Conservation (phyloP, 805 yeast species). For the Candida cerambycidarum region DNA sequence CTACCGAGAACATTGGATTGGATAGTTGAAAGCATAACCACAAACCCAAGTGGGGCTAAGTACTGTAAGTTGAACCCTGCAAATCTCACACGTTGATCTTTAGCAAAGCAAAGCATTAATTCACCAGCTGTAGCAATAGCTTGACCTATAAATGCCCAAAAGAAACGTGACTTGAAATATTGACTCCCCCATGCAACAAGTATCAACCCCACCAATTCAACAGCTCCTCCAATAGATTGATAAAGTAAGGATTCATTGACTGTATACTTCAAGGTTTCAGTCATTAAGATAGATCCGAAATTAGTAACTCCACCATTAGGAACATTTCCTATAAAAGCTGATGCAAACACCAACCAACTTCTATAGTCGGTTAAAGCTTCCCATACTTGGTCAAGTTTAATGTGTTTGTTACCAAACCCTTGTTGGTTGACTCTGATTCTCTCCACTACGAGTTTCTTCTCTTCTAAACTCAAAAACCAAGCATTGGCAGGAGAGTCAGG, state of each 20-base stretch:
- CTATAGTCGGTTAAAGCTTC: constrained; percentile 37
- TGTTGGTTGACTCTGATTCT: constrained; percentile 34
- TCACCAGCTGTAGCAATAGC: constrained; percentile 22
- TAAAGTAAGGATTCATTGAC: constrained; percentile 40
- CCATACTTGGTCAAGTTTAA: constrained; percentile 35
- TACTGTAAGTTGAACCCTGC: constrained; percentile 14
- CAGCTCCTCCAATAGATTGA: constrained; percentile 49
- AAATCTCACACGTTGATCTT: constrained; percentile 18
- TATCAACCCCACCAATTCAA: constrained; percentile 41
- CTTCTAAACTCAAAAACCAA: constrained; percentile 37
- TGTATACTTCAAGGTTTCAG: constrained; percentile 24
- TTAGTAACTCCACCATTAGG: constrained; percentile 41
- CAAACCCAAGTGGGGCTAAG: constrained; percentile 27
- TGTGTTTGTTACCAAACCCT: constrained; percentile 42
- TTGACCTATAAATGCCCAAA: constrained; percentile 25
- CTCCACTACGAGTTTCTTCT: constrained; percentile 33
- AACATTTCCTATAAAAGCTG: constrained; percentile 25
- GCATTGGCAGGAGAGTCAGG: constrained; percentile 36
- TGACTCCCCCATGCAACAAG: constrained; percentile 26
- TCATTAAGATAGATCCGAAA: constrained; percentile 32
- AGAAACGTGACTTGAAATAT: constrained; percentile 26
- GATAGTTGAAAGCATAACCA: constrained; percentile 33
- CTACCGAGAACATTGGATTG: constrained; percentile 56
- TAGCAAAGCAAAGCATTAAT: constrained; percentile 46
- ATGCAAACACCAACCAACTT: constrained; percentile 35